Evolutionary conservation across 148 eudicot species (phyloP).

Genomic region (Amaranthus palmeri): DNA sequence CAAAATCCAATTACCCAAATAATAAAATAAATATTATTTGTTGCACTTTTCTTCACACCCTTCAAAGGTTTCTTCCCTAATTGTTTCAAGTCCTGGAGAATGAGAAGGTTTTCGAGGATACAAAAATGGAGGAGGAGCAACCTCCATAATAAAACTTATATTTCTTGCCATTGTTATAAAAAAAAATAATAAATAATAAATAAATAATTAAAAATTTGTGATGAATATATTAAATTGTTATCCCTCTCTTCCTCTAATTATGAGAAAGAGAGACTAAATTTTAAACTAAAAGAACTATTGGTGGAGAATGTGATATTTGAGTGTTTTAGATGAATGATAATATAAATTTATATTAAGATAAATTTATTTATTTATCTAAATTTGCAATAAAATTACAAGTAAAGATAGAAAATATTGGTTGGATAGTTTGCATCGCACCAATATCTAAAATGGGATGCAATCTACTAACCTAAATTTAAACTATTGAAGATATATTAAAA

Average conservation of each 20-base stretch:
- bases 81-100: slow-evolving; percentile 33
- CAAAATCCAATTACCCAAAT: not conserved
- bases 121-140: slow-evolving; percentile 34
- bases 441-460: too few relatives aligned
- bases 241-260: not conserved
- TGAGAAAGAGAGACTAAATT: not conserved
- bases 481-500: too few relatives aligned
- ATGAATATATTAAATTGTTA: not conserved
- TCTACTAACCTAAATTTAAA: too few relatives aligned
- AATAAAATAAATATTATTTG: slow-evolving; percentile 1
- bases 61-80: slow-evolving; percentile 30
- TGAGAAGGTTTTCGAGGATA: slow-evolving; percentile 26
- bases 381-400: too few relatives aligned
- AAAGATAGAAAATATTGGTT: too few relatives aligned
- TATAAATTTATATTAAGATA: too few relatives aligned
- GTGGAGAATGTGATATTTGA: too few relatives aligned
- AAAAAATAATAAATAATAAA: not conserved
- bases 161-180: slow-evolving; percentile 22
- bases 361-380: too few relatives aligned
- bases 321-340: too few relatives aligned
- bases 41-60: slow-evolving; percentile 20
- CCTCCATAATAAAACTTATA: slow-evolving; percentile 22
- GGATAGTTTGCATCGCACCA: too few relatives aligned
- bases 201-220: not conserved
- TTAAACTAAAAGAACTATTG: too few relatives aligned